These are phyloP conservation scores for Hypholoma fasciculare DNA, from an alignment of 768 basidiomycete genomes.

Conservation along the genomic window DNA sequence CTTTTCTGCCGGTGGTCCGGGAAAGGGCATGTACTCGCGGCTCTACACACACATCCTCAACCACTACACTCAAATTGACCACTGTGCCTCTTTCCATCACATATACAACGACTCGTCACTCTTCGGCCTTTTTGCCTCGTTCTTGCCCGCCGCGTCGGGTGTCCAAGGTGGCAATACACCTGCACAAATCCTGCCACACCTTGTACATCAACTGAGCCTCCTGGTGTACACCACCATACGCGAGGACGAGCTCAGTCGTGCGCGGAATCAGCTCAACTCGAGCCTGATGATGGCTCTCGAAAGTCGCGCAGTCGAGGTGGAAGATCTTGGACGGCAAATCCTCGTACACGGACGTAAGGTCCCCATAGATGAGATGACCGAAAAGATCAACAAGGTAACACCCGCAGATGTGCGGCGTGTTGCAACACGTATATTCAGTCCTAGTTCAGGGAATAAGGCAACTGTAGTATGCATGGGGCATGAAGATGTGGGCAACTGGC, in stretches of 20 bases:
- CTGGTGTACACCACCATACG: slow-evolving; percentile 72
- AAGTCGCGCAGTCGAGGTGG: slow-evolving; percentile 80
- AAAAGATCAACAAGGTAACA: slow-evolving; percentile 77
- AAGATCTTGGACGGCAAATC: slow-evolving; percentile 90
- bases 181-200: slow-evolving; percentile 74
- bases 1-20: slow-evolving; percentile 97
- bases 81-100: slow-evolving; percentile 96
- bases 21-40: slow-evolving; percentile 99
- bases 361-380: slow-evolving; percentile 88
- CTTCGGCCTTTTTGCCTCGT: slow-evolving; percentile 89
- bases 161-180: slow-evolving; percentile 62
- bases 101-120: slow-evolving; percentile 94
- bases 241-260: slow-evolving; percentile 71
- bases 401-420: slow-evolving; percentile 72
- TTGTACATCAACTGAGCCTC: slow-evolving; percentile 85
- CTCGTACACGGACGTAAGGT: slow-evolving; percentile 87
- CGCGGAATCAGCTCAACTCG: slow-evolving; percentile 94
- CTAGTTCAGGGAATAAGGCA: slow-evolving; percentile 59
- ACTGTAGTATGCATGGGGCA: slow-evolving; percentile 86
- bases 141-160: slow-evolving; percentile 64
- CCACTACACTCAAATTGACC: slow-evolving; percentile 90
- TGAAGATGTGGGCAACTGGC: slow-evolving; percentile 72
- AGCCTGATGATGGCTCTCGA: slow-evolving; percentile 94
- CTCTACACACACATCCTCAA: slow-evolving; percentile 96
- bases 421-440: slow-evolving; percentile 74